A percentile compares a stretch with the other conserved stretches of the same genome.
These are phyloP conservation scores for Colletotrichum sp. DNA, from an alignment of 2,329 filamentous ascomycete genomes.

Conservation along the genomic window DNA sequence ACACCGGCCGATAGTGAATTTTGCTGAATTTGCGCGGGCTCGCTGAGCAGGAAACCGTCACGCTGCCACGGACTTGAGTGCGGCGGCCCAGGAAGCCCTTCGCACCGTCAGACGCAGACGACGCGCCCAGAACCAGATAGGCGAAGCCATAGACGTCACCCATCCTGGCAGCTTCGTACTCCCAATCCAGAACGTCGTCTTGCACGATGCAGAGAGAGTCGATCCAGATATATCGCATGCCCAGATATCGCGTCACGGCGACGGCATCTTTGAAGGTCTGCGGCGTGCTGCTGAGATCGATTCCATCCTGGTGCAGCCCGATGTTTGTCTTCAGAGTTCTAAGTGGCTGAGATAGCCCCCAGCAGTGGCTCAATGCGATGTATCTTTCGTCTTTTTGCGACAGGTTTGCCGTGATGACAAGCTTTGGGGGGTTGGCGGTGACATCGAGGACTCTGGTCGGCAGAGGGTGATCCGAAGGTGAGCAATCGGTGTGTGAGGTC, in stretches of 20 bases:
- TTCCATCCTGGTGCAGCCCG: neutral
- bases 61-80: neutral
- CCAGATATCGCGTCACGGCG: neutral
- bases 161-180: conserved; percentile 6
- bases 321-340: neutral
- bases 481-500: neutral
- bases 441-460: neutral
- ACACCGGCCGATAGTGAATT: neutral
- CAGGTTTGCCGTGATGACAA: neutral
- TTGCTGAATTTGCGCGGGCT: neutral
- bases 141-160: neutral
- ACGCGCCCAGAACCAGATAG: neutral
- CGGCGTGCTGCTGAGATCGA: neutral
- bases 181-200: conserved; percentile 18
- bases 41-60: neutral
- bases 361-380: neutral
- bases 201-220: conserved; percentile 23
- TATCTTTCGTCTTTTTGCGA: neutral
- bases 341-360: neutral
- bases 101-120: neutral
- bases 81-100: neutral
- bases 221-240: conserved; percentile 23
- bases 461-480: neutral
- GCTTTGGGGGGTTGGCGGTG: neutral
- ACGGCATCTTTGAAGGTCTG: conserved; percentile 15